A percentile compares a stretch with the other conserved stretches of the same genome.
Evolutionary conservation across 768 basidiomycete genomes (phyloP).

Genomic region (Hericium erinaceus): DNA sequence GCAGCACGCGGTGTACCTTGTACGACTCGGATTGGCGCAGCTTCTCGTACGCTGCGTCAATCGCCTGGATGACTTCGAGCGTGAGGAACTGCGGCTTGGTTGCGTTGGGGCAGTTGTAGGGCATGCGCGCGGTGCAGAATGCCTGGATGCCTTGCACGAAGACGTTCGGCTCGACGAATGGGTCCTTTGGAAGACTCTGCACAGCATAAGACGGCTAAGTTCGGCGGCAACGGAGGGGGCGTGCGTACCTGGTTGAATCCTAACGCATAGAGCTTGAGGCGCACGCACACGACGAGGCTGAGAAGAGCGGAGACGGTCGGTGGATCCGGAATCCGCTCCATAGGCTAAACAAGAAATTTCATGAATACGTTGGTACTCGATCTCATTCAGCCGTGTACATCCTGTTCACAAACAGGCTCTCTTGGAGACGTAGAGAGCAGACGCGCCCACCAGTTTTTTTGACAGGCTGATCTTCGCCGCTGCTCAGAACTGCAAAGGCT

Average conservation of each 20-base stretch:
- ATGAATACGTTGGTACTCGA: neutral
- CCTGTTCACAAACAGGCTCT: no score
- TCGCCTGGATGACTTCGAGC: conserved; percentile 36
- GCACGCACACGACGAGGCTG: conserved; percentile 53
- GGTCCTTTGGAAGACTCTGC: conserved; percentile 54
- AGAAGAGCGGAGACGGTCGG: conserved; percentile 60
- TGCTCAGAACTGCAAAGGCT: conserved; percentile 3
- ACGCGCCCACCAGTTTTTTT: neutral
- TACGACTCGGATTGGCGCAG: conserved; percentile 40
- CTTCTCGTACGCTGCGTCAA: conserved; percentile 40
- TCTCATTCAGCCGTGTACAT: no score
- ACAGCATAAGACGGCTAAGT: conserved; percentile 8
- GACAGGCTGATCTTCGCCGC: neutral
- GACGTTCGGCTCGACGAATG: conserved; percentile 59
- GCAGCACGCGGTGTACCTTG: conserved; percentile 52
- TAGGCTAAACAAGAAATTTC: conserved; percentile 34
- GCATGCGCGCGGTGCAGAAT: conserved; percentile 17
- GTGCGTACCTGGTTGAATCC: conserved; percentile 34
- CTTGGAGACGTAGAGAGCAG: no score
- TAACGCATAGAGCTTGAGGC: conserved; percentile 62
- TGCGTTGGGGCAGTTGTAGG: neutral
- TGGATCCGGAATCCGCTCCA: conserved; percentile 69
- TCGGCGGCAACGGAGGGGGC: conserved; percentile 10
- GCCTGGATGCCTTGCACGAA: conserved; percentile 42
- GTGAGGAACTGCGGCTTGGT: conserved; percentile 24